phyloP scores from a whole-genome alignment of 2,329 filamentous ascomycete genomes.

The Colletotrichum sp. region DNA sequence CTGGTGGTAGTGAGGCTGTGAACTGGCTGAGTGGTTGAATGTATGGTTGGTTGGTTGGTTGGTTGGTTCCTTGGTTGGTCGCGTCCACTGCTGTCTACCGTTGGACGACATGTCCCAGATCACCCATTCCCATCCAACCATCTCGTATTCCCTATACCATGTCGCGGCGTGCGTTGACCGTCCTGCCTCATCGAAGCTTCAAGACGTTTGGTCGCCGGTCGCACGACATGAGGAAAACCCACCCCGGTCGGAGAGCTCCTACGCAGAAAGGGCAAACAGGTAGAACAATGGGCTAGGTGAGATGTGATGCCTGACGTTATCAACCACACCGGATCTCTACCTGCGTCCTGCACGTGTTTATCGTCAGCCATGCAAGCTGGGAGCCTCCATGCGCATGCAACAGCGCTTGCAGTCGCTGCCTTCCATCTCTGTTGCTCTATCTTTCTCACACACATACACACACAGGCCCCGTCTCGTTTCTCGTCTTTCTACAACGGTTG shows the following conservation, averaged over 20 bases:
- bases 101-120: constrained; percentile 4
- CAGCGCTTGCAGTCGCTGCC: not conserved
- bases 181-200: constrained; percentile 16
- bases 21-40: not conserved
- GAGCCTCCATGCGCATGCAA: not conserved
- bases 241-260: not conserved
- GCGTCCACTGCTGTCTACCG: not conserved
- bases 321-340: not conserved
- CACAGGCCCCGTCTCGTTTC: not conserved
- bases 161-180: not conserved
- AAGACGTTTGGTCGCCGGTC: constrained; percentile 8
- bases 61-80: not conserved
- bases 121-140: not conserved
- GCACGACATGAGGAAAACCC: not conserved
- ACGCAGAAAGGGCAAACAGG: constrained; percentile 8
- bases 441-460: not conserved
- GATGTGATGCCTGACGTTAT: not conserved
- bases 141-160: not conserved
- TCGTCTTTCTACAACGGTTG: not conserved
- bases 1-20: not conserved
- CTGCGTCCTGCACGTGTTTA: not conserved
- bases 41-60: not conserved
- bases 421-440: not conserved
- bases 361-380: not conserved
- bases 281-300: not conserved